phyloP scores from a whole-genome alignment of 805 yeast genomes.

The Pichia cephalocereana region DNA sequence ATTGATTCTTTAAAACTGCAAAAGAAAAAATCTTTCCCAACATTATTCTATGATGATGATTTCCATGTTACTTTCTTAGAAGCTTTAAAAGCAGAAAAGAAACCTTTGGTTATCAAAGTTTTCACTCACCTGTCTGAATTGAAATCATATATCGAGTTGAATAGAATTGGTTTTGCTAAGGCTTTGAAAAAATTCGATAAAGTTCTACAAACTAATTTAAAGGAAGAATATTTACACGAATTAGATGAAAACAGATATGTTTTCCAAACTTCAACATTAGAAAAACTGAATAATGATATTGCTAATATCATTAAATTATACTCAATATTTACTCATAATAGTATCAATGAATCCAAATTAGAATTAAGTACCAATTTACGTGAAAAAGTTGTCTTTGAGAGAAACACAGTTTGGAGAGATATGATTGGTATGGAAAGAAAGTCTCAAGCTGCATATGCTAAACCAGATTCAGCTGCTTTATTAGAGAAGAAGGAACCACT shows the following conservation, averaged over 20 bases:
- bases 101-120: conserved; percentile 52
- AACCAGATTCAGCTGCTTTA: conserved; percentile 7
- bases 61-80: conserved; percentile 31
- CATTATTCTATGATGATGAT: conserved; percentile 29
- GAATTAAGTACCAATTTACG: conserved; percentile 51
- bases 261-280: conserved; percentile 43
- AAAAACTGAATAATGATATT: conserved; percentile 41
- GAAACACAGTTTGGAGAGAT: conserved; percentile 97
- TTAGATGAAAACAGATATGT: conserved; percentile 41
- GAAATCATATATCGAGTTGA: conserved; percentile 73
- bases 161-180: conserved; percentile 82
- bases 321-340: conserved; percentile 31
- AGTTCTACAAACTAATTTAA: conserved; percentile 53
- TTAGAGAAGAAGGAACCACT: conserved; percentile 14
- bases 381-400: conserved; percentile 94
- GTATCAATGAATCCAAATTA: conserved; percentile 31
- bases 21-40: conserved; percentile 22
- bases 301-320: conserved; percentile 32
- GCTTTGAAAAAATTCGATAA: conserved; percentile 91
- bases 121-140: conserved; percentile 76
- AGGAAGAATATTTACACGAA: conserved; percentile 44
- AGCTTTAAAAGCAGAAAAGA: conserved; percentile 53
- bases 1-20: conserved; percentile 13
- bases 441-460: conserved; percentile 58
- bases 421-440: conserved; percentile 86